These are phyloP conservation scores for Sutorius eximius DNA, from an alignment of 1,284 basidiomycete species.

Conservation along the genomic window DNA sequence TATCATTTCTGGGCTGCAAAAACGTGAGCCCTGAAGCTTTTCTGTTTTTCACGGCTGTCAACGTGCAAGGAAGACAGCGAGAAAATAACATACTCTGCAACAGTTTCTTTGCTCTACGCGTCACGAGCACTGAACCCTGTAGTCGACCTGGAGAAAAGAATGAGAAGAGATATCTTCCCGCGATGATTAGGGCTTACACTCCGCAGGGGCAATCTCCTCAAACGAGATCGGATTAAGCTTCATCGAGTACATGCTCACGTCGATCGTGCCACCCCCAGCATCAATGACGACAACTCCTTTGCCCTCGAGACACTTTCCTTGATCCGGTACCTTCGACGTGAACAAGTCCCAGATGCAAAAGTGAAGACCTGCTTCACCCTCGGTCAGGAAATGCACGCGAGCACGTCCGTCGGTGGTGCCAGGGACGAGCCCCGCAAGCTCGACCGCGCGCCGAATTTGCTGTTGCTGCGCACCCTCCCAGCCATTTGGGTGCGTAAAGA, in stretches of 20 bases:
- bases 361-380: slow-evolving; percentile 50
- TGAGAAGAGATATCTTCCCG: slow-evolving; percentile 38
- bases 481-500: no score
- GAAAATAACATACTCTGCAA: slow-evolving; percentile 32
- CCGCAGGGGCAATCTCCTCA: slow-evolving; percentile 39
- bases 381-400: slow-evolving; percentile 45
- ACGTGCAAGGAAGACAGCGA: background rate
- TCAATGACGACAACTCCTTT: slow-evolving; percentile 51
- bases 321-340: slow-evolving; percentile 21
- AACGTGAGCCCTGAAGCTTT: slow-evolving; percentile 18
- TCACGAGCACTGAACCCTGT: slow-evolving; percentile 41
- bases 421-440: slow-evolving; percentile 33
- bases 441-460: slow-evolving; percentile 8
- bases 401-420: slow-evolving; percentile 18
- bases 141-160: slow-evolving; percentile 35
- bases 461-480: no score
- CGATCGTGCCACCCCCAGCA: slow-evolving; percentile 55
- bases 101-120: slow-evolving; percentile 36
- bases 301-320: slow-evolving; percentile 19
- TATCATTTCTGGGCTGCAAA: slow-evolving; percentile 25
- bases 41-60: background rate
- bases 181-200: slow-evolving; percentile 31
- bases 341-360: slow-evolving; percentile 43
- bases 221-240: slow-evolving; percentile 24
- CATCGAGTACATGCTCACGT: slow-evolving; percentile 48